Conservation (phyloP, 2,329 filamentous ascomycete species). For the Geosmithia morbida region DNA sequence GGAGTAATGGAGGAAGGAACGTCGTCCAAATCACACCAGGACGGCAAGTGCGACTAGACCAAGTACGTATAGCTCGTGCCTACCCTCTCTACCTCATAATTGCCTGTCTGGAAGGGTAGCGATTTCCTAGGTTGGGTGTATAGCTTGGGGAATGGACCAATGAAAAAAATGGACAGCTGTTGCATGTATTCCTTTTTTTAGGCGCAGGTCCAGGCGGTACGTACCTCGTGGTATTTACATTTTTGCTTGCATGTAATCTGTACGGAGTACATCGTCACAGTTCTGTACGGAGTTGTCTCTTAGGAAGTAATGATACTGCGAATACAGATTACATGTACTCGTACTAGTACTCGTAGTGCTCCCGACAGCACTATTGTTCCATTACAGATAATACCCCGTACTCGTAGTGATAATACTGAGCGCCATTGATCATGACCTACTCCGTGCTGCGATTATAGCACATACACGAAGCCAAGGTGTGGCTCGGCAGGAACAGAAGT, state of each 20-base stretch:
- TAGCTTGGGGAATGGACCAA: constrained; percentile 14
- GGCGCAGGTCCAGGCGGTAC: constrained; percentile 6
- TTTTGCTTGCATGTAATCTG: neutral
- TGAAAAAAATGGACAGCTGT: constrained; percentile 20
- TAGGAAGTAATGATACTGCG: neutral
- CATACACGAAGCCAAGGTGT: too few species aligned
- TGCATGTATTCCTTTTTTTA: too few species aligned
- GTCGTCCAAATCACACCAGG: constrained; percentile 14
- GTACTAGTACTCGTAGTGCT: neutral
- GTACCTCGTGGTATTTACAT: constrained; percentile 8
- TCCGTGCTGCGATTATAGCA: too few species aligned
- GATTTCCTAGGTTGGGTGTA: constrained; percentile 8
- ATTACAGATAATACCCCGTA: too few species aligned
- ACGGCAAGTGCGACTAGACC: constrained; percentile 7
- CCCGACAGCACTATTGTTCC: neutral
- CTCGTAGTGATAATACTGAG: too few species aligned
- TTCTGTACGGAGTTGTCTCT: too few species aligned
- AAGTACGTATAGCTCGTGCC: constrained; percentile 7
- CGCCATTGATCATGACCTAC: too few species aligned
- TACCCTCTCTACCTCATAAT: neutral
- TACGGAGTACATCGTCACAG: too few species aligned
- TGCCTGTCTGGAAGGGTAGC: neutral
- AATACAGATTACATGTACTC: neutral
- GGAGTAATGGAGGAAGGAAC: neutral
- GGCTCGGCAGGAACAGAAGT: too few species aligned